These are phyloP conservation scores for Dissophora ornata DNA, from an alignment of 192 early-diverging fungal species.

Conservation along the genomic window DNA sequence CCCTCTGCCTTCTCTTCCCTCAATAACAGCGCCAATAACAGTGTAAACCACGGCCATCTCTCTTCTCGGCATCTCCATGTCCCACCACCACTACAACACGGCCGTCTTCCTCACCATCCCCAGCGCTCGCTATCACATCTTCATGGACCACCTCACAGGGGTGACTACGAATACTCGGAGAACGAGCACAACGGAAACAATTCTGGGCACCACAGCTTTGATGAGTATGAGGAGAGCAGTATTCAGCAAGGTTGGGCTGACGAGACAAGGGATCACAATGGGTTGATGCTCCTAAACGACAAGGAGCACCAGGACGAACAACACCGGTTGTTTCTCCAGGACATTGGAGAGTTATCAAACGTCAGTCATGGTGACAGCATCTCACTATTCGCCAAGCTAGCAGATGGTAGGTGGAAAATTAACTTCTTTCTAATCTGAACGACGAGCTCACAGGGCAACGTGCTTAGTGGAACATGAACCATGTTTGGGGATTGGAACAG, in stretches of 20 bases:
- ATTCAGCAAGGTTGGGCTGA: constrained; percentile 34
- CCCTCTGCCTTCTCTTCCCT: constrained; percentile 30
- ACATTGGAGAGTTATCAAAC: constrained; percentile 28
- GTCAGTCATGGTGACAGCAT: constrained; percentile 46
- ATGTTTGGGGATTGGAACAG: neutral
- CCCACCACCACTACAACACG: constrained; percentile 14
- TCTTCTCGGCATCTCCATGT: constrained; percentile 26
- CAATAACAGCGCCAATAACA: constrained; percentile 50
- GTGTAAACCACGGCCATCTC: constrained; percentile 24
- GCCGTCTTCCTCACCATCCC: constrained; percentile 27
- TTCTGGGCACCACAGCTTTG: neutral
- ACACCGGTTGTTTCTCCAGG: constrained; percentile 39
- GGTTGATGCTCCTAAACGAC: constrained; percentile 41
- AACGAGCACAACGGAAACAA: constrained; percentile 6
- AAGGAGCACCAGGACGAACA: constrained; percentile 40
- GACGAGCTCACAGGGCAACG: no score
- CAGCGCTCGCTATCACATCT: constrained; percentile 7
- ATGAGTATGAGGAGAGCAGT: constrained; percentile 30
- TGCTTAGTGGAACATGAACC: no score
- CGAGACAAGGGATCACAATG: constrained; percentile 39
- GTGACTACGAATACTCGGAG: constrained; percentile 17
- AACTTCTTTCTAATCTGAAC: neutral
- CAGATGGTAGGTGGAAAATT: constrained; percentile 29
- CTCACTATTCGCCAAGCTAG: constrained; percentile 42
- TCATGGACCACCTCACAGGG: constrained; percentile 29